phyloP scores from a whole-genome alignment of 2,329 filamentous ascomycete genomes.

The Fusarium equiseti region DNA sequence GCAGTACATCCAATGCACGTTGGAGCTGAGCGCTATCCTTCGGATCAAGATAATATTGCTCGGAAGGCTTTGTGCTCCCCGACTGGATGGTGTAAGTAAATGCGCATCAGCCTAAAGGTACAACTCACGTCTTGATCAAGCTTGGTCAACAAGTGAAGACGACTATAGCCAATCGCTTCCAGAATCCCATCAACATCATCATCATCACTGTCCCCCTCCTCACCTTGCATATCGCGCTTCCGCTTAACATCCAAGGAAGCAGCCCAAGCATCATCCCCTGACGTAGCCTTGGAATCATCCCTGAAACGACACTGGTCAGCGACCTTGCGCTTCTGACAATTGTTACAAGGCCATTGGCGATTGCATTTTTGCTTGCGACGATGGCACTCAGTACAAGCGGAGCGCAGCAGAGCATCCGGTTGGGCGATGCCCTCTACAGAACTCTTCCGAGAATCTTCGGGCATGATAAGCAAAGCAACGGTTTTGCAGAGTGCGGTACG shows the following conservation, averaged over 20 bases:
- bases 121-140: constrained; percentile 23
- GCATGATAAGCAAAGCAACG: constrained; percentile 1
- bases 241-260: constrained; percentile 25
- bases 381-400: constrained; percentile 27
- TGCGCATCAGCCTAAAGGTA: no score
- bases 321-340: constrained; percentile 27
- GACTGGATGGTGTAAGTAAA: background rate
- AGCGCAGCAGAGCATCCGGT: constrained; percentile 4
- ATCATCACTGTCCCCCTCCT: constrained; percentile 11
- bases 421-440: constrained; percentile 2
- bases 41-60: constrained; percentile 17
- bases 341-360: constrained; percentile 29
- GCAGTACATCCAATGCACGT: constrained; percentile 13
- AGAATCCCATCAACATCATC: constrained; percentile 27
- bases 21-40: constrained; percentile 16
- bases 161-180: constrained; percentile 25
- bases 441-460: constrained; percentile 24
- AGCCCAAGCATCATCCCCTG: constrained; percentile 10
- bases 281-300: constrained; percentile 11
- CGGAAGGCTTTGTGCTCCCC: constrained; percentile 19
- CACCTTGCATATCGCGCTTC: constrained; percentile 8
- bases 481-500: background rate
- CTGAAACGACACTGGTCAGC: constrained; percentile 29
- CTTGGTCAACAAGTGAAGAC: constrained; percentile 25
- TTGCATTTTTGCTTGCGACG: constrained; percentile 31